Conservation (phyloP, 2,329 filamentous ascomycete species). For the Albophoma yamanashiensis region DNA sequence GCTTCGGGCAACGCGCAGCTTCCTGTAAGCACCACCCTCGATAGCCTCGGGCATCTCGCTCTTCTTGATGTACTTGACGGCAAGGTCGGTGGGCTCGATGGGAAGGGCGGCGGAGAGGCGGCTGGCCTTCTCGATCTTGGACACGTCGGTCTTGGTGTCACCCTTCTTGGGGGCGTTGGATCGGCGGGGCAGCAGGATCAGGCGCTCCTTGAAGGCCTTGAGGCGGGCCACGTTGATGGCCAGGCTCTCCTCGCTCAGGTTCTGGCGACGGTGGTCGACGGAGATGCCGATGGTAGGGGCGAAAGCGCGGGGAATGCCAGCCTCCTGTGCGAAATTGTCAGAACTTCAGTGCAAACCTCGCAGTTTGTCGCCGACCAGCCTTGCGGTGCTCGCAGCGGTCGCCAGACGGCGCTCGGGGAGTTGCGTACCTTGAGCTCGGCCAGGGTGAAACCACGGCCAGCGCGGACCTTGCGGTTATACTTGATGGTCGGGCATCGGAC, state of each 20-base stretch:
- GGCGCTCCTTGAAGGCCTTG: slow-evolving; percentile 90
- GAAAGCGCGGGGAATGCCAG: slow-evolving; percentile 87
- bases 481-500: slow-evolving; percentile 97
- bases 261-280: slow-evolving; percentile 93
- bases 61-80: slow-evolving; percentile 69
- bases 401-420: neutral
- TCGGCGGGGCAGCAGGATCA: slow-evolving; percentile 97
- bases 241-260: slow-evolving; percentile 92
- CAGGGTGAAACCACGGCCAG: slow-evolving; percentile 95
- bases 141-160: slow-evolving; percentile 75
- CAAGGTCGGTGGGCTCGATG: slow-evolving; percentile 56
- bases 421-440: slow-evolving; percentile 87
- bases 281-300: slow-evolving; percentile 94
- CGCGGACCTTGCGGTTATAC: slow-evolving; percentile 97
- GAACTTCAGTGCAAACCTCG: slow-evolving; percentile 8
- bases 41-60: slow-evolving; percentile 62
- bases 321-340: slow-evolving; percentile 56
- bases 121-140: slow-evolving; percentile 51
- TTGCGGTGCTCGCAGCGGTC: neutral
- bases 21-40: slow-evolving; percentile 79
- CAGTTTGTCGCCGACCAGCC: neutral
- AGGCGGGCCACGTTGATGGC: slow-evolving; percentile 93
- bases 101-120: slow-evolving; percentile 47
- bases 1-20: slow-evolving; percentile 73
- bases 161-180: slow-evolving; percentile 88